phyloP scores from a whole-genome alignment of 2,329 filamentous ascomycete genomes.

The Penicillium sp. region DNA sequence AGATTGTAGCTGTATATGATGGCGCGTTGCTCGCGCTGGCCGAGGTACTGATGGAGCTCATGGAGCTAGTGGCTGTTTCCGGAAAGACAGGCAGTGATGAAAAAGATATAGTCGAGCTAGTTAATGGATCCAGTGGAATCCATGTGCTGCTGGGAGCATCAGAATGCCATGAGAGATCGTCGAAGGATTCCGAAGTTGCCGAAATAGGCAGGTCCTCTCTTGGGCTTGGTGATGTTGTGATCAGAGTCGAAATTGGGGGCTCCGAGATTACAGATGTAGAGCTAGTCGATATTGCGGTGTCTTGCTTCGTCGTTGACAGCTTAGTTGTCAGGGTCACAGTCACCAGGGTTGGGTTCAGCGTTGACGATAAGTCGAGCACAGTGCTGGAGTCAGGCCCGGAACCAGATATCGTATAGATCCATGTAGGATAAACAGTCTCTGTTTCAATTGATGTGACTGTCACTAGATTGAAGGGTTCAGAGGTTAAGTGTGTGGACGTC shows the following conservation, averaged over 20 bases:
- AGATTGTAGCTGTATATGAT: background rate
- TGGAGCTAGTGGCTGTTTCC: background rate
- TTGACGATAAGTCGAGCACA: background rate
- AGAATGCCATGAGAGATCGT: background rate
- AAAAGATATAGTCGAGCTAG: background rate
- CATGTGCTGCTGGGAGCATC: background rate
- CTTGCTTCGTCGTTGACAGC: background rate
- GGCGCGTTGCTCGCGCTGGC: background rate
- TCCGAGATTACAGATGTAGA: background rate
- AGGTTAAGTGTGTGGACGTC: background rate
- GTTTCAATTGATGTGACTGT: constrained; percentile 5
- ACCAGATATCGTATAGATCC: background rate
- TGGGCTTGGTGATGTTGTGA: background rate
- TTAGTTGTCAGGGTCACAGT: background rate
- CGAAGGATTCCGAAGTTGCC: background rate
- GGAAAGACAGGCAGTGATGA: background rate
- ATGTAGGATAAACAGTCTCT: constrained; percentile 5
- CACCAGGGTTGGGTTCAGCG: background rate
- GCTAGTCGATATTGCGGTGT: background rate
- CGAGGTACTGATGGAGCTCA: background rate
- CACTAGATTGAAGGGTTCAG: background rate
- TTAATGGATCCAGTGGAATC: background rate
- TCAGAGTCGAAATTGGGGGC: background rate
- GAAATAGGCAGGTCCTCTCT: background rate
- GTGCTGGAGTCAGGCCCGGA: background rate